Base-by-base conservation (phyloP, 164 flowering plant species). In the Berberis vulgaris region DNA sequence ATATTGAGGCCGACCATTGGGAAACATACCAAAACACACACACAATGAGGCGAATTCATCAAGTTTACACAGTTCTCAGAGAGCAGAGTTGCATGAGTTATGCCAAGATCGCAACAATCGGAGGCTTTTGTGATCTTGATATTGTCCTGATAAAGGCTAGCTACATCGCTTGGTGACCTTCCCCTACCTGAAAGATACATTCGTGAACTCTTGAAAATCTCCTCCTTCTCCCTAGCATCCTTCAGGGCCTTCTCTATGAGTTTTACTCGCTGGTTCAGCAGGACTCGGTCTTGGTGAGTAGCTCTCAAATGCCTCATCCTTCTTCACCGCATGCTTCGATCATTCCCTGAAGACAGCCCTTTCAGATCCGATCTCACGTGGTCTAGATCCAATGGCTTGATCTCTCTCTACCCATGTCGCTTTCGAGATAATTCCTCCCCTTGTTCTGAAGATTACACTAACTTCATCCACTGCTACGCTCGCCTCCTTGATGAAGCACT, bases 281-380 rank as follows among this genome's bases (percentile, higher is more conserved):
- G 62, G 38, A 83, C 93, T 2, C 71, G 49, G 1, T 71, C 73
- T 62, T 87, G 89, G 89, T 69, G 84, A 10, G 93, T 85, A 41
- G 88, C 88, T 1, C 73, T 87, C 54, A 85, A 87, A 69, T 87
- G 86, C 64, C 68, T 87, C 0, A 54, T 78, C 40, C 88, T 87
- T 70, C 79, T 87, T 63, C 93, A 87, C 57, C 80, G 87, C 1
- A 69, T 84, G 41, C 79, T 84, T 4, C 73, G 75, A 0, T 67
- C 78, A 0, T 68, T 78, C 11, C 85, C 84, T 0, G 69, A 75
- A 2, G 49, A 64, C 66, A 72, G 66, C 69, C 74, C 76, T 0
- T 71, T 87, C 13, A 68, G 78, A 11, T 50, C 79, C 2, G 76
- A 83, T 59, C 73, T 87, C 44, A 45, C 74, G 0, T 78, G 82